Evolutionary conservation across 140 eudicot species (phyloP).

Genomic region (Eryngium alpinum): DNA sequence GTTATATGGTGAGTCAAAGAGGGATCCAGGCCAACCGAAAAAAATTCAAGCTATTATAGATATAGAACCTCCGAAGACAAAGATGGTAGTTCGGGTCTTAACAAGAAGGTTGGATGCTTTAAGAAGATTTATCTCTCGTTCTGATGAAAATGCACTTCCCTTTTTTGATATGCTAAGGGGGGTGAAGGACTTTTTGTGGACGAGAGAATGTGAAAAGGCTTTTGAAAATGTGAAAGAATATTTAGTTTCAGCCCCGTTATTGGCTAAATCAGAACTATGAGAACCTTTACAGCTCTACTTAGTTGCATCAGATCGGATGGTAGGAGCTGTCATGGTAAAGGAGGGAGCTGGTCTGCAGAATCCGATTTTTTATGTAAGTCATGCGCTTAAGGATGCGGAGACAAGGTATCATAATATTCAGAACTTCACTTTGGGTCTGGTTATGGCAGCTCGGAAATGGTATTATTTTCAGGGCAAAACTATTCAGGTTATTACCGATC

Average conservation of each 20-base stretch:
- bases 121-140: not conserved
- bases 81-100: not conserved
- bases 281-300: not conserved
- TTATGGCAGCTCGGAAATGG: not conserved
- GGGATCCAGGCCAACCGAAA: no score
- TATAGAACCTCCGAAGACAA: not conserved
- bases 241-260: not conserved
- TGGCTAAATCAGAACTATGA: not conserved
- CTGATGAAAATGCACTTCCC: not conserved
- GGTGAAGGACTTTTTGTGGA: not conserved
- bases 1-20: no score
- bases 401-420: no score
- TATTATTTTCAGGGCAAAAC: not conserved
- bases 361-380: not conserved
- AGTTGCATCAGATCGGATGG: not conserved
- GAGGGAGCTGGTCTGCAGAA: not conserved
- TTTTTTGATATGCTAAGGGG: not conserved
- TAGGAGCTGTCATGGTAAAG: not conserved
- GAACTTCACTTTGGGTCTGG: not conserved
- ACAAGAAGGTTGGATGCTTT: not conserved
- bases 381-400: not conserved
- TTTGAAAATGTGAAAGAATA: not conserved
- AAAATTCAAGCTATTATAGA: no score
- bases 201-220: not conserved
- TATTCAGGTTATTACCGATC: not conserved